These are phyloP conservation scores for Berberis vulgaris DNA, from an alignment of 164 flowering plant genomes.

Conservation along the genomic window DNA sequence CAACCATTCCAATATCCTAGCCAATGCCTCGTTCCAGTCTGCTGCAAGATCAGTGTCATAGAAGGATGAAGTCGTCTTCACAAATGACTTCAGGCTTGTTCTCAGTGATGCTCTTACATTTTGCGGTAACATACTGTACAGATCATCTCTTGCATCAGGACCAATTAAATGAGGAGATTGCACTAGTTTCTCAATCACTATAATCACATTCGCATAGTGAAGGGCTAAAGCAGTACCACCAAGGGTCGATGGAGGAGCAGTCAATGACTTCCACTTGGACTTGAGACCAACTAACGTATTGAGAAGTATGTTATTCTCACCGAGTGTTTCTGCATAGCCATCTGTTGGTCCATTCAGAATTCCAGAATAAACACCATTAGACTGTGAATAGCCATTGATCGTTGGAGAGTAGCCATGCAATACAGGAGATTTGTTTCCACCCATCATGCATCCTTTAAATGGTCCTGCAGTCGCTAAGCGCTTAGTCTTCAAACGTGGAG, in stretches of 20 bases:
- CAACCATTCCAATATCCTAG: slow-evolving; percentile 63
- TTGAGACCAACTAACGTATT: slow-evolving; percentile 14
- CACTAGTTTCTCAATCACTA: slow-evolving; percentile 68
- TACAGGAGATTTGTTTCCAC: slow-evolving; percentile 23
- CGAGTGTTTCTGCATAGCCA: slow-evolving; percentile 5
- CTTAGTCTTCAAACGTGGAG: slow-evolving; percentile 15
- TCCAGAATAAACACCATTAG: slow-evolving; percentile 27
- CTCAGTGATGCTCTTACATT: slow-evolving; percentile 45
- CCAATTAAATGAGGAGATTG: slow-evolving; percentile 78
- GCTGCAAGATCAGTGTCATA: slow-evolving; percentile 60
- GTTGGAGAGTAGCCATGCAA: slow-evolving; percentile 10
- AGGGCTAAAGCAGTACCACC: slow-evolving; percentile 76
- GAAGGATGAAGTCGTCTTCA: slow-evolving; percentile 31
- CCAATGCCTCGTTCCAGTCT: slow-evolving; percentile 74
- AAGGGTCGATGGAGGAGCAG: slow-evolving; percentile 65
- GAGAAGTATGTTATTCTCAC: slow-evolving; percentile 5
- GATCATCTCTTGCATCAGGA: slow-evolving; percentile 77
- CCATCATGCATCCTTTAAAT: slow-evolving; percentile 43
- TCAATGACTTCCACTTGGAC: slow-evolving; percentile 33
- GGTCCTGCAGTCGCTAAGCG: slow-evolving; percentile 35
- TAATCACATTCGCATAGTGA: slow-evolving; percentile 78
- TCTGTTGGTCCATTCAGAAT: slow-evolving; percentile 17
- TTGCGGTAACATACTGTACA: slow-evolving; percentile 76
- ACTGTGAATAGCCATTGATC: slow-evolving; percentile 11
- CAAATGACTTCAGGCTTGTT: slow-evolving; percentile 50